Conservation (phyloP, 257 asterid species). For the Scutellaria barbata region DNA sequence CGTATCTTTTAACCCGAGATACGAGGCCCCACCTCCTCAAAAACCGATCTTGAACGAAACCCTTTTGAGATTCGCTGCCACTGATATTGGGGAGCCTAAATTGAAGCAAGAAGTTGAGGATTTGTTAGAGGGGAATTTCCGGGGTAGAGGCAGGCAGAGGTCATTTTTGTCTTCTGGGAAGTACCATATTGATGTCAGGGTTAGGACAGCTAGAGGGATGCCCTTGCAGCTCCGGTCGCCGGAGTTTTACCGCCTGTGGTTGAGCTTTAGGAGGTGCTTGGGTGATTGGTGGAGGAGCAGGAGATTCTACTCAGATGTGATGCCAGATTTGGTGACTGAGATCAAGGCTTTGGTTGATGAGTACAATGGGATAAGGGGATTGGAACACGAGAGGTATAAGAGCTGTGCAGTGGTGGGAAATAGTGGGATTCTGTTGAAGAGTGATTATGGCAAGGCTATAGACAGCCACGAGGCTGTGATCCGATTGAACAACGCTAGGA, state of each 20-base stretch:
- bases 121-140: conserved; percentile 69
- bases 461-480: conserved; percentile 83
- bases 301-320: conserved; percentile 46
- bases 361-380: conserved; percentile 36
- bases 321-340: conserved; percentile 54
- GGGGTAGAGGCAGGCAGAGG: conserved; percentile 67
- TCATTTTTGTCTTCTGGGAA: conserved; percentile 78
- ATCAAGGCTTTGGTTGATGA: conserved; percentile 45
- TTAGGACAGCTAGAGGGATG: conserved; percentile 56
- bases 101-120: conserved; percentile 78
- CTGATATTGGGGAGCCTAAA: conserved; percentile 63
- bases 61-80: conserved; percentile 63
- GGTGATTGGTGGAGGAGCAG: conserved; percentile 80
- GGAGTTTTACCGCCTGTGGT: conserved; percentile 73
- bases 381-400: conserved; percentile 38
- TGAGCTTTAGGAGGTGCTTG: conserved; percentile 57
- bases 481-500: conserved; percentile 85
- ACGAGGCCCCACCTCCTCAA: conserved; percentile 41
- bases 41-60: conserved; percentile 61
- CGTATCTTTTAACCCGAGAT: conserved; percentile 50
- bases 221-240: conserved; percentile 70
- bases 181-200: conserved; percentile 50
- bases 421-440: conserved; percentile 80
- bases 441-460: conserved; percentile 56
- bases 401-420: conserved; percentile 97